Evolutionary conservation across 176 grass and related monocot species (phyloP), one percentile per base, ranked within the genome.

Genomic region (barley (Hordeum vulgare)): DNA sequence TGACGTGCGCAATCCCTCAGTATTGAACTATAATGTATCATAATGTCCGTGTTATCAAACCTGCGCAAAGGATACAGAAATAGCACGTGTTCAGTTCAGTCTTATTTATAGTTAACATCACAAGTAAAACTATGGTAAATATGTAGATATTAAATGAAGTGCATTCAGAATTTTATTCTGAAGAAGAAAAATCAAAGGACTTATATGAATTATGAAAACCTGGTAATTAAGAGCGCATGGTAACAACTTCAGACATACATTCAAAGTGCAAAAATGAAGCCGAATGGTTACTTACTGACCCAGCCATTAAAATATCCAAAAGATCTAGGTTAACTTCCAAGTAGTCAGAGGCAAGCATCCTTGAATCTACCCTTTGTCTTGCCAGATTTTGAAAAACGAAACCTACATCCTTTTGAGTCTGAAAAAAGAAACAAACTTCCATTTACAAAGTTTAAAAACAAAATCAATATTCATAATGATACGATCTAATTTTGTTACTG

Each of bases 361-460:
- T 85, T 70, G 84, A 94, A 49, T 89, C 80, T 39, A 94, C 92
- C 49, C 80, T 88, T 76, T 91, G 92, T 66, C 89, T 91, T 87
- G 85, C 86, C 67, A 94, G 69, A 87, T 91, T 94, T 71, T 89
- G 86, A 11, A 85, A 66, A 40, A 94, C 84, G 79, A 91, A 86
- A 82, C 86, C 80, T 13, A 90, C 84, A 80, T 94, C 83, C 61
- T 94, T 94, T 36, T 88, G 88, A 62, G 83, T 87, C 92, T 94
- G 53, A 28, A 47, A 64, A 86, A 39, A 49, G 8, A 58, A 45
- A 40, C 31, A 65, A 45, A 82, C 3, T 6, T 28, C 15, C 7
- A 20, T 1, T 58, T 40, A 71, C 39, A 58, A 71, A 27, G 5
- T 57, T 58, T 27, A 8, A 58, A 58, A 51, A 15, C 33, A 9